Base-by-base conservation (phyloP, 176 grass and related monocot genomes). In the Oropetium thomaeum region DNA sequence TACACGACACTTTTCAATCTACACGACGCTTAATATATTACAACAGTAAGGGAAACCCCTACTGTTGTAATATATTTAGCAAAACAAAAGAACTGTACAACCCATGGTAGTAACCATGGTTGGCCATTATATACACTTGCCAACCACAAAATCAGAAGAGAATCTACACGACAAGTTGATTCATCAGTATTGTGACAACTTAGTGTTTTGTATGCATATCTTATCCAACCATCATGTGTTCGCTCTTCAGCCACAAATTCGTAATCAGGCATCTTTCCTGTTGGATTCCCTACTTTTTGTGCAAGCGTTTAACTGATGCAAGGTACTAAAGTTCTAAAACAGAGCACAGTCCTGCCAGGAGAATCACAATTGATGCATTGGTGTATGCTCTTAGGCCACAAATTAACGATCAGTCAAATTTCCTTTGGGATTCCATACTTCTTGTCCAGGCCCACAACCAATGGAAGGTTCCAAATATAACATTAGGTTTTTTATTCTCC, bases 221-320 rank as follows among this genome's bases (percentile, higher is more conserved):
- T n/a, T n/a, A n/a, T n/a, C 19, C 60, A 57, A 41, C 25, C 45
- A 66, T 74, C 31, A 58, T 58, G 62, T 40, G 58, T 75, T 67
- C 44, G 13, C 49, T 75, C 49, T 27, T 58, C 49, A 59, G 10
- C 61, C 62, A 75, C 48, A 16, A 47, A 43, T 67, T 61, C 15
- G 32, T 32, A 32, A 33, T 62, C 29, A 62, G 15, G 7, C 58
- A 62, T 19, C 15, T 62, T 62, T 32, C 2, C 14, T 62, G 29
- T 62, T 16, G 29, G 30, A 62, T 62, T 62, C 30, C 58, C 58
- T 62, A 62, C 8, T 8, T 62, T 73, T 33, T 23, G 3, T 33
- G 29, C 29, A 59, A 67, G 29, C 34, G 29, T 51, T 67, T 39
- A 37, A 23, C 20, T 37, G 58, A 42, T 15, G 13, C 38, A n/a